These are phyloP conservation scores for Scolecobasidium constrictum DNA, from an alignment of 2,329 filamentous ascomycete species.

Conservation along the genomic window DNA sequence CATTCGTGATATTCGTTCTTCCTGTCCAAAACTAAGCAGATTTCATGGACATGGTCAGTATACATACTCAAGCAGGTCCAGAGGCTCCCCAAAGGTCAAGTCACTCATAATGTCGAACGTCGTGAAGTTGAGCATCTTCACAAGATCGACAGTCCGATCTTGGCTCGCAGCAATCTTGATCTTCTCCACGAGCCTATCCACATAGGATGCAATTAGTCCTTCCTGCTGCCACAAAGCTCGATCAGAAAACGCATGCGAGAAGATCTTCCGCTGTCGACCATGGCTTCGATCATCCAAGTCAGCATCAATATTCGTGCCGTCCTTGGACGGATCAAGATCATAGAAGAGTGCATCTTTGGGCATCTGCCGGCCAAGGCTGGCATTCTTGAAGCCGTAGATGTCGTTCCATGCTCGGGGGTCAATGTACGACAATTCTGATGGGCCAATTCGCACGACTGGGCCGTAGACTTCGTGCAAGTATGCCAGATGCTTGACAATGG, in stretches of 20 bases:
- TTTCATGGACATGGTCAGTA: too few relatives aligned
- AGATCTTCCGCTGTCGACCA: constrained; percentile 18
- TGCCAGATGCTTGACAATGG: not conserved
- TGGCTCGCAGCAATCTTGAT: constrained; percentile 10
- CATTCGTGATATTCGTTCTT: too few relatives aligned
- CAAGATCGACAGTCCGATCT: constrained; percentile 6
- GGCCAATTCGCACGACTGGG: constrained; percentile 34
- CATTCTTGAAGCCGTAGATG: constrained; percentile 19
- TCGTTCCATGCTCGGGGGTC: constrained; percentile 30
- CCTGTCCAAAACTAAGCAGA: too few relatives aligned
- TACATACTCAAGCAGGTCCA: not conserved
- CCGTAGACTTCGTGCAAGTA: constrained; percentile 23
- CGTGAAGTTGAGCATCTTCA: constrained; percentile 19
- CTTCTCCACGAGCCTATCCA: constrained; percentile 21
- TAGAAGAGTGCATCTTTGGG: too few relatives aligned
- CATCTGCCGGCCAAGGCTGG: not conserved
- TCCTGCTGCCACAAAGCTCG: constrained; percentile 26
- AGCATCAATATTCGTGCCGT: too few relatives aligned
- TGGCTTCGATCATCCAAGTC: constrained; percentile 10
- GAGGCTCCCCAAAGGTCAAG: not conserved
- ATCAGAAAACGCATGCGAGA: constrained; percentile 33
- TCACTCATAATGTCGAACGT: constrained; percentile 17
- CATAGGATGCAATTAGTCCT: constrained; percentile 19
- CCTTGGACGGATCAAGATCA: too few relatives aligned
- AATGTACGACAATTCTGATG: constrained; percentile 36